Evolutionary conservation across 2,329 filamentous ascomycete genomes (phyloP).

Genomic region (Gnomoniopsis smithogilvyi): DNA sequence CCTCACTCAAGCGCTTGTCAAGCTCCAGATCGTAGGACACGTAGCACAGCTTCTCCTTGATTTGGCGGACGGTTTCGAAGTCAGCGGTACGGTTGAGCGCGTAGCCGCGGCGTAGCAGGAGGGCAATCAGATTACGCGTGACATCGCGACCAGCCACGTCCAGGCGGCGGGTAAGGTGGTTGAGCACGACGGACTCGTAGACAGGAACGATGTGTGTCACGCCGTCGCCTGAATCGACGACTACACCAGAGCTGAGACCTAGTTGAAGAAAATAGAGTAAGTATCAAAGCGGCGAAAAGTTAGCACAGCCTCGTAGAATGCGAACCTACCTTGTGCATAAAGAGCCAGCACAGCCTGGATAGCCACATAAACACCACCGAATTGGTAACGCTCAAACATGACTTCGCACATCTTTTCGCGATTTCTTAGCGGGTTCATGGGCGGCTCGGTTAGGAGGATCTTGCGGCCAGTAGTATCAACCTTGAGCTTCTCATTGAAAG

Average conservation of each 20-base stretch:
- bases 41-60: conserved; percentile 99
- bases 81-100: conserved; percentile 97
- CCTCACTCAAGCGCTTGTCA: conserved; percentile 93
- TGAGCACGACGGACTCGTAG: conserved; percentile 96
- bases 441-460: conserved; percentile 94
- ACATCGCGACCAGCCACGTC: conserved; percentile 97
- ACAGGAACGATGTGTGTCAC: conserved; percentile 98
- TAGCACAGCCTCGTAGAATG: neutral
- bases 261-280: neutral
- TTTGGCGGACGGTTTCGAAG: conserved; percentile 97
- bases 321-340: conserved; percentile 80
- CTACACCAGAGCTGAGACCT: conserved; percentile 90
- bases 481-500: conserved; percentile 95
- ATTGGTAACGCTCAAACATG: conserved; percentile 97
- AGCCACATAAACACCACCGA: conserved; percentile 95
- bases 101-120: conserved; percentile 90
- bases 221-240: conserved; percentile 96
- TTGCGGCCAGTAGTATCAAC: conserved; percentile 88
- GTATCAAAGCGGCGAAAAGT: neutral
- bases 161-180: conserved; percentile 89
- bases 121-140: conserved; percentile 95
- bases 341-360: conserved; percentile 95
- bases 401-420: conserved; percentile 97
- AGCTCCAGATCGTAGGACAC: conserved; percentile 97
- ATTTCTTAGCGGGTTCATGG: conserved; percentile 97